These are phyloP conservation scores for Acidomyces sp. DNA, from an alignment of 495 filamentous ascomycete species.

Conservation along the genomic window DNA sequence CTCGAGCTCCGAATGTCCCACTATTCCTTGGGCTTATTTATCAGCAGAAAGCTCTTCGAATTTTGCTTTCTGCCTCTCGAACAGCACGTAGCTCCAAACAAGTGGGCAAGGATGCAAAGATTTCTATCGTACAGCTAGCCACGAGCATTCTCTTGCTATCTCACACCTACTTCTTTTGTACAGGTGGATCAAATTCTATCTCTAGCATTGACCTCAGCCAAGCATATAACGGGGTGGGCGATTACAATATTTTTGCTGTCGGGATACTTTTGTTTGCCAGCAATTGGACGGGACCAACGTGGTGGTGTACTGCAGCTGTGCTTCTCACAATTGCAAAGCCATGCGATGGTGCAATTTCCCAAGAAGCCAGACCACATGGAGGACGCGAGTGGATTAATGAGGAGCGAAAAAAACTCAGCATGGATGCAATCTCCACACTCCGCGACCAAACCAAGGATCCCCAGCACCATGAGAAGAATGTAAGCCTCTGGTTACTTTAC, in stretches of 20 bases:
- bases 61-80: not conserved
- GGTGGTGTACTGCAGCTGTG: conserved; percentile 49
- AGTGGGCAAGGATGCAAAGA: conserved; percentile 7
- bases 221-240: conserved; percentile 34
- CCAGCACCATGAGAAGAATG: not conserved
- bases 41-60: conserved; percentile 14
- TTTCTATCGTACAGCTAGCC: conserved; percentile 18
- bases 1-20: conserved; percentile 67
- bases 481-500: conserved; percentile 32
- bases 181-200: conserved; percentile 83
- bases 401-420: conserved; percentile 14
- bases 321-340: conserved; percentile 36
- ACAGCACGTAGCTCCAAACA: not conserved
- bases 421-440: not conserved
- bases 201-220: conserved; percentile 53
- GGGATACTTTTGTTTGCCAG: conserved; percentile 69
- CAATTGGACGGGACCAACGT: conserved; percentile 88
- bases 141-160: conserved; percentile 24
- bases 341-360: not conserved
- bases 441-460: not conserved
- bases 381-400: conserved; percentile 14
- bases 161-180: conserved; percentile 66
- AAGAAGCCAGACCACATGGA: not conserved
- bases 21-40: conserved; percentile 62
- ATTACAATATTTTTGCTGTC: conserved; percentile 46